Percentiles rank a stretch among this genome's conserved stretches.
Conservation (phyloP, 2,329 filamentous ascomycete species). For the Pestalotiopsis fici region DNA sequence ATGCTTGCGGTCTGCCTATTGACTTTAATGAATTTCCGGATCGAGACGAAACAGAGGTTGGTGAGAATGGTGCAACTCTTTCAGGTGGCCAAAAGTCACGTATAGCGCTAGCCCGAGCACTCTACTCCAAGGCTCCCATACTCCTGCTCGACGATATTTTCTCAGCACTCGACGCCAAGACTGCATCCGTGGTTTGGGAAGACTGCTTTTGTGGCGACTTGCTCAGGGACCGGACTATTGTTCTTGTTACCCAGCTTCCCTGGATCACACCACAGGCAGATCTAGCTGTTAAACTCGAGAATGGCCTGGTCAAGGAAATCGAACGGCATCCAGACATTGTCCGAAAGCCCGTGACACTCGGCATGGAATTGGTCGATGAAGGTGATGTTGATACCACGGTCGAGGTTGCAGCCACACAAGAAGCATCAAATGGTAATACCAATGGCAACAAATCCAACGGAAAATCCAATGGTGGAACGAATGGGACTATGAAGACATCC, state of each 20-base stretch:
- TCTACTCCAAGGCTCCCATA: conserved; percentile 58
- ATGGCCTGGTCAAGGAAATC: conserved; percentile 39
- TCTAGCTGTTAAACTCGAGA: conserved; percentile 45
- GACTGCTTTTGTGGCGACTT: conserved; percentile 58
- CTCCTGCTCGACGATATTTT: conserved; percentile 62
- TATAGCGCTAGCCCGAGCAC: conserved; percentile 55
- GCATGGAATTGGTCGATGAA: conserved; percentile 36
- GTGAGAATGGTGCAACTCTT: conserved; percentile 55
- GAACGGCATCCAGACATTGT: conserved; percentile 48
- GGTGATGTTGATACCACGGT: conserved; percentile 31
- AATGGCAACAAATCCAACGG: conserved; percentile 14
- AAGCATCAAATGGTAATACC: conserved; percentile 16
- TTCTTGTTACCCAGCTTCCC: conserved; percentile 58
- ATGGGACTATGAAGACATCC: conserved; percentile 29
- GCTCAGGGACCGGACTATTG: conserved; percentile 52
- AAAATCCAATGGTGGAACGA: conserved; percentile 17
- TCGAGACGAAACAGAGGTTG: conserved; percentile 53
- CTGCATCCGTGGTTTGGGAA: conserved; percentile 56
- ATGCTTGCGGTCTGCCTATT: conserved; percentile 53
- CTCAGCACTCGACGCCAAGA: conserved; percentile 60
- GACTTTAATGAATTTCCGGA: conserved; percentile 53
- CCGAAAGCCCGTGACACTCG: conserved; percentile 44
- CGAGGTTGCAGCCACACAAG: conserved; percentile 20
- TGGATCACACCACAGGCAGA: conserved; percentile 55
- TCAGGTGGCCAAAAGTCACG: conserved; percentile 59